Conservation (phyloP, 768 basidiomycete species). For the Lentinula boryana region DNA sequence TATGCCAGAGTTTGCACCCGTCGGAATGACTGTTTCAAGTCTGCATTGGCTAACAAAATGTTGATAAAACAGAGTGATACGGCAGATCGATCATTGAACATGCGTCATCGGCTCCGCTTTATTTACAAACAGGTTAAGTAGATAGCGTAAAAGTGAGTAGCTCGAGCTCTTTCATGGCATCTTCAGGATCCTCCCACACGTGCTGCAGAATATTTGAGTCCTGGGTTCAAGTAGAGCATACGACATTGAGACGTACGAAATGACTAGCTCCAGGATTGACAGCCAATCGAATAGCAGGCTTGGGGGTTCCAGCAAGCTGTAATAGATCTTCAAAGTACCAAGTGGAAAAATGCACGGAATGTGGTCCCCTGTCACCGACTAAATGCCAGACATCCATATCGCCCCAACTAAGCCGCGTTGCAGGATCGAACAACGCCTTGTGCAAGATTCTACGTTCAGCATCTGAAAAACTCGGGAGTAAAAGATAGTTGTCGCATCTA, state of each 20-base stretch:
- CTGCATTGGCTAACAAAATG: no score
- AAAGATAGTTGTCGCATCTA: conserved; percentile 11
- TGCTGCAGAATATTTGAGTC: conserved; percentile 3
- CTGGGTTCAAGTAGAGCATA: neutral
- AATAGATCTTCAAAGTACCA: conserved; percentile 17
- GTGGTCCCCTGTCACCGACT: conserved; percentile 8
- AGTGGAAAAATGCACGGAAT: conserved; percentile 8
- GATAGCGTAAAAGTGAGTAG: neutral
- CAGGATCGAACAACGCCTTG: conserved; percentile 11
- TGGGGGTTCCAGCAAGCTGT: neutral
- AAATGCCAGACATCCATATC: conserved; percentile 10
- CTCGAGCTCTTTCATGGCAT: conserved; percentile 7
- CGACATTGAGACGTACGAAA: conserved; percentile 15
- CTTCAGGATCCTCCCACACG: conserved; percentile 15
- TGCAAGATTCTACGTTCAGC: neutral
- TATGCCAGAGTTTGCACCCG: no score
- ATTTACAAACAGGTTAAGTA: neutral
- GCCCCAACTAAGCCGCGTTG: conserved; percentile 10
- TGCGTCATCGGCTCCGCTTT: no score
- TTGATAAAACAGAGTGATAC: no score
- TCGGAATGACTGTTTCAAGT: no score
- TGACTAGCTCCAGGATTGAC: conserved; percentile 14
- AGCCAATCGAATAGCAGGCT: conserved; percentile 11
- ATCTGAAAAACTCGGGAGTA: neutral
- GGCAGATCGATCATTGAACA: no score